A percentile compares a stretch with the other conserved stretches of the same genome.
Evolutionary conservation across 345 rosid genomes (phyloP).

Genomic region (Nasturtium officinale): DNA sequence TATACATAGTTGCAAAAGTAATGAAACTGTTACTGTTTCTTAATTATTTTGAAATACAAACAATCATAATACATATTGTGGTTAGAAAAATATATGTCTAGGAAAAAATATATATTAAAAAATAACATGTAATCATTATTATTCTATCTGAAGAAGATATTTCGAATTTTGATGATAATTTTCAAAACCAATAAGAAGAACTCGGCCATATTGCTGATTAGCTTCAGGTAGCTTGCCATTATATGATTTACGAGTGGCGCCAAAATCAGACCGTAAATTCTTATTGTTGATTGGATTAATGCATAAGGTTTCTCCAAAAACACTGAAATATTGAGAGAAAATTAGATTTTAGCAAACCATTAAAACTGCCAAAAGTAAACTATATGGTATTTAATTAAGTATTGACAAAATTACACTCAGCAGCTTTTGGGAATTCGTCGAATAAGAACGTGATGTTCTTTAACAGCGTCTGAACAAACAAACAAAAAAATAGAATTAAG

Average conservation of each 20-base stretch:
- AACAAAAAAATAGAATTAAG: not conserved
- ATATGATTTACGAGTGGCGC: constrained; percentile 57
- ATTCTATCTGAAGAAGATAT: constrained; percentile 46
- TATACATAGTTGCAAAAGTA: not conserved
- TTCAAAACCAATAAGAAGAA: constrained; percentile 44
- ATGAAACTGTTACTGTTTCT: not conserved
- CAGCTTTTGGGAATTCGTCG: constrained; percentile 64
- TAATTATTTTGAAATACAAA: not conserved
- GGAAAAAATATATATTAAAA: not conserved
- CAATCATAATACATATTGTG: not conserved
- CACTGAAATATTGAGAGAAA: constrained; percentile 48
- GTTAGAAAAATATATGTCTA: not conserved
- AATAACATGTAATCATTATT: not conserved
- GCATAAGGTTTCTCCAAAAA: constrained; percentile 62
- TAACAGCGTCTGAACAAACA: constrained; percentile 49
- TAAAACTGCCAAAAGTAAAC: not conserved
- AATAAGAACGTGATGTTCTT: constrained; percentile 56
- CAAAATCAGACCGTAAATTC: constrained; percentile 47
- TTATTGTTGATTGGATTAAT: constrained; percentile 43
- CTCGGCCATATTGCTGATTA: constrained; percentile 48
- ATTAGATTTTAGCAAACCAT: not conserved
- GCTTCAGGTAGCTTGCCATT: constrained; percentile 53
- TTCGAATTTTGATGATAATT: constrained; percentile 46
- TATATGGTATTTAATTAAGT: not conserved
- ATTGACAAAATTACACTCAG: constrained; percentile 55